These are phyloP conservation scores for Zymoseptoria crescenta DNA, from an alignment of 2,329 filamentous ascomycete genomes.

Conservation along the genomic window DNA sequence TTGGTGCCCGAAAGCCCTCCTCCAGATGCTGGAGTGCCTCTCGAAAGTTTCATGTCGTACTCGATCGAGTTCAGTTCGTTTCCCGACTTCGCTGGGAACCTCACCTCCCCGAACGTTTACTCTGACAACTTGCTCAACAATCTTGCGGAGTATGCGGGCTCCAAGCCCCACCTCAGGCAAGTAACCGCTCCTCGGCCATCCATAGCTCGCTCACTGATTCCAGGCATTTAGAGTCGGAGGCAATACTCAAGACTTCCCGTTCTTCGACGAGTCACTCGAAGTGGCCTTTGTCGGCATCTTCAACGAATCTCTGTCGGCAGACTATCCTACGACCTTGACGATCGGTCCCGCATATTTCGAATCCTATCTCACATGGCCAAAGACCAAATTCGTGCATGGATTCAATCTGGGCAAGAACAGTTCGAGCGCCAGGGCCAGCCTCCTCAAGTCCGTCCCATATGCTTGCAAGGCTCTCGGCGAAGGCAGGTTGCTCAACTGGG, in stretches of 20 bases:
- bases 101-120: slow-evolving; percentile 49
- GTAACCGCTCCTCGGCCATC: not conserved
- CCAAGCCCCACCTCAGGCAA: slow-evolving; percentile 48
- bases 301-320: slow-evolving; percentile 42
- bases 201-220: not conserved
- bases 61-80: slow-evolving; percentile 48
- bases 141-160: slow-evolving; percentile 46
- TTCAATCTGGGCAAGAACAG: slow-evolving; percentile 53
- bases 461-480: slow-evolving; percentile 49
- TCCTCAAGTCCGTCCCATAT: slow-evolving; percentile 48
- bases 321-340: slow-evolving; percentile 54
- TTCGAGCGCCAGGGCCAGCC: slow-evolving; percentile 43
- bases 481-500: slow-evolving; percentile 49
- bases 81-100: slow-evolving; percentile 49
- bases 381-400: slow-evolving; percentile 52
- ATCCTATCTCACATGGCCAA: slow-evolving; percentile 51
- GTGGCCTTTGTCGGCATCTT: slow-evolving; percentile 47
- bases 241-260: slow-evolving; percentile 59
- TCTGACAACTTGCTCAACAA: slow-evolving; percentile 54
- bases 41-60: slow-evolving; percentile 44
- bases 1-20: slow-evolving; percentile 41
- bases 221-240: slow-evolving; percentile 46
- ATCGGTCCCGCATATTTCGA: slow-evolving; percentile 58
- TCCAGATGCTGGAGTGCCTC: slow-evolving; percentile 23
- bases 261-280: slow-evolving; percentile 49